Conservation (phyloP, 192 early-diverging fungal genomes). For the Kickxella alabastrina region DNA sequence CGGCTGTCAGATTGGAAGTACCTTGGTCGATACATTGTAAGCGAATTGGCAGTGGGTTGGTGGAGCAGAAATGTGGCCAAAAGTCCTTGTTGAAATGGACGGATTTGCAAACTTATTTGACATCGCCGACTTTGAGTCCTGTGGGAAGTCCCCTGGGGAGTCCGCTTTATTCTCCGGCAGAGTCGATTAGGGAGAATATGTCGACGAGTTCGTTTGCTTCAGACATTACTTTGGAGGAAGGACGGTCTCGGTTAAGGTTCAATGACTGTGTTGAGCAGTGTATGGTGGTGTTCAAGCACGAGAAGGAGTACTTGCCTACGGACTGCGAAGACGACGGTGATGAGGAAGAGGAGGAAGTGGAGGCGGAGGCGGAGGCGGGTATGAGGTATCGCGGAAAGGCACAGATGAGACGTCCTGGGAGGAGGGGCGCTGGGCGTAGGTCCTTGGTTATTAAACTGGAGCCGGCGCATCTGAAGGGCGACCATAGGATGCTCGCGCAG, state of each 20-base stretch:
- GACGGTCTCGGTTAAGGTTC: constrained; percentile 47
- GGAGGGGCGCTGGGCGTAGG: constrained; percentile 10
- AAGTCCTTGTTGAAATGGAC: constrained; percentile 46
- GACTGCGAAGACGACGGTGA: constrained; percentile 34
- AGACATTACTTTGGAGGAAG: constrained; percentile 27
- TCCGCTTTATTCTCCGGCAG: constrained; percentile 33
- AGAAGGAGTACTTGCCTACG: constrained; percentile 47
- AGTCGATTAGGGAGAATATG: constrained; percentile 48
- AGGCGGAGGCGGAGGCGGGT: not conserved
- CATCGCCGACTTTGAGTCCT: constrained; percentile 45
- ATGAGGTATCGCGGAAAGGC: constrained; percentile 1
- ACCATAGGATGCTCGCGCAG: constrained; percentile 30
- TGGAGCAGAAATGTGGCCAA: not conserved
- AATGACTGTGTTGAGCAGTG: constrained; percentile 54
- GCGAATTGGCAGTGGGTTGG: not conserved
- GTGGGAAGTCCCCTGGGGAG: constrained; percentile 32
- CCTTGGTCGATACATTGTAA: constrained; percentile 34
- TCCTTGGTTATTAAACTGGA: constrained; percentile 49
- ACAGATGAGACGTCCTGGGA: constrained; percentile 3
- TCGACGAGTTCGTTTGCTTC: constrained; percentile 46
- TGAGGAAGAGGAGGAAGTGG: constrained; percentile 13
- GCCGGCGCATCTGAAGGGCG: constrained; percentile 45
- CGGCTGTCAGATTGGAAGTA: constrained; percentile 34
- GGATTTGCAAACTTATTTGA: constrained; percentile 46
- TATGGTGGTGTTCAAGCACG: constrained; percentile 51